Evolutionary conservation across 1,284 basidiomycete species (phyloP).

Genomic region (Pyrrhoderma lamaoense): DNA sequence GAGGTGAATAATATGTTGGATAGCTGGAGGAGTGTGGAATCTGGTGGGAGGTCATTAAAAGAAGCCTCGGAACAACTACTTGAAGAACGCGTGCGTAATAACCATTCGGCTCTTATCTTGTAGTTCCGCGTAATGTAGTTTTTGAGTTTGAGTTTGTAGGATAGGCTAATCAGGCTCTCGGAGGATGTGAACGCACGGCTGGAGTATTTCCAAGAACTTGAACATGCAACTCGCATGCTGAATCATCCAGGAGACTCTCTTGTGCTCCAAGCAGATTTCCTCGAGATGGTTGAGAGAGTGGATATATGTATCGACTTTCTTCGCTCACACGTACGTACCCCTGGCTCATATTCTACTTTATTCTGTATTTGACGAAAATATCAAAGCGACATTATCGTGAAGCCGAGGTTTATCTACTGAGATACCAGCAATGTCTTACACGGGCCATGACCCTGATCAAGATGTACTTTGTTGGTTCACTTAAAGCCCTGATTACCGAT

Average conservation of each 20-base stretch:
- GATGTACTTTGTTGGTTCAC: conserved; percentile 84
- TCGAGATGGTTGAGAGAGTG: conserved; percentile 89
- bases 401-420: conserved; percentile 83
- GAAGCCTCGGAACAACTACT: conserved; percentile 84
- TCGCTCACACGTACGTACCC: conserved; percentile 64
- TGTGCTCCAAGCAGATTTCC: conserved; percentile 81
- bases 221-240: conserved; percentile 82
- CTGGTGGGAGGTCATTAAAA: conserved; percentile 79
- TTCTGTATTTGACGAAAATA: not conserved
- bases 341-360: conserved; percentile 2
- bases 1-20: conserved; percentile 78
- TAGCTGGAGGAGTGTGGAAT: conserved; percentile 80
- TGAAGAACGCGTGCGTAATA: conserved; percentile 66
- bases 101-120: conserved; percentile 4
- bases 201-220: conserved; percentile 89
- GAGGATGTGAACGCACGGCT: conserved; percentile 71
- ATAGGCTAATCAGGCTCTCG: conserved; percentile 69
- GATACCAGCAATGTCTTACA: conserved; percentile 94
- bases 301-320: conserved; percentile 90
- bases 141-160: conserved; percentile 33
- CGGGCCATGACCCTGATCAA: conserved; percentile 94
- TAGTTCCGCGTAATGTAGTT: not conserved
- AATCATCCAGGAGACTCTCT: conserved; percentile 88
- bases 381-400: conserved; percentile 80
- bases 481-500: conserved; percentile 69